Conservation (phyloP, 2,329 filamentous ascomycete genomes). For the Colletotrichum lupini region DNA sequence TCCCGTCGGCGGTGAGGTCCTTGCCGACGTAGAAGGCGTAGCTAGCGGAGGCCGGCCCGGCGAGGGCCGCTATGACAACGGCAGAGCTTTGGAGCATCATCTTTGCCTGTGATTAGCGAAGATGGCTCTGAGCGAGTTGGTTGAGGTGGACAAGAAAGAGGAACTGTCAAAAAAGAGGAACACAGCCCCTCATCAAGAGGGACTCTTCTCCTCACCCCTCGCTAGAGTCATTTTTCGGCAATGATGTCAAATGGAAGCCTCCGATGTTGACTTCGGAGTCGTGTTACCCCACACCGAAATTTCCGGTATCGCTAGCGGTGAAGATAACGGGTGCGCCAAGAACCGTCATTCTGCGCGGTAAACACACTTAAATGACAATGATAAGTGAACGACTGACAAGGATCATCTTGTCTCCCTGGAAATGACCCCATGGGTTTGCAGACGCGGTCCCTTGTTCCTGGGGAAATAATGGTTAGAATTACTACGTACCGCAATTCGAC, state of each 20-base stretch:
- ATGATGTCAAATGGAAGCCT: slow-evolving; percentile 17
- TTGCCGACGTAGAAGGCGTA: slow-evolving; percentile 61
- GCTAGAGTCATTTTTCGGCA: slow-evolving; percentile 1
- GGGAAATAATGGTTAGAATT: slow-evolving; percentile 1
- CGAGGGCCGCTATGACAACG: slow-evolving; percentile 30
- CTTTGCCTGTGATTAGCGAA: neutral
- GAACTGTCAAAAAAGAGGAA: neutral
- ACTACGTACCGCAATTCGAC: slow-evolving; percentile 13
- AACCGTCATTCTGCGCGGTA: neutral
- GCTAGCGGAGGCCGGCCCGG: slow-evolving; percentile 46
- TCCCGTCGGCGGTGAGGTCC: slow-evolving; percentile 53
- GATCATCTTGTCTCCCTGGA: slow-evolving; percentile 23
- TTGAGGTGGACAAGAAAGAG: neutral
- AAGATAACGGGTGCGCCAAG: slow-evolving; percentile 21
- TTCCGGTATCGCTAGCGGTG: slow-evolving; percentile 32
- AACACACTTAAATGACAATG: neutral
- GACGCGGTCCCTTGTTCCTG: slow-evolving; percentile 8
- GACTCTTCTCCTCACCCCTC: neutral
- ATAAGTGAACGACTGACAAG: slow-evolving; percentile 8
- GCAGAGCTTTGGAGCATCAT: slow-evolving; percentile 27
- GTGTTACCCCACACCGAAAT: slow-evolving; percentile 27
- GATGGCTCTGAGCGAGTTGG: neutral
- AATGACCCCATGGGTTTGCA: slow-evolving; percentile 17
- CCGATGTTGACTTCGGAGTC: slow-evolving; percentile 19
- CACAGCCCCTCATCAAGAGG: neutral